These are phyloP conservation scores for Penicillium chermesinum DNA, from an alignment of 495 filamentous ascomycete species.

Conservation along the genomic window DNA sequence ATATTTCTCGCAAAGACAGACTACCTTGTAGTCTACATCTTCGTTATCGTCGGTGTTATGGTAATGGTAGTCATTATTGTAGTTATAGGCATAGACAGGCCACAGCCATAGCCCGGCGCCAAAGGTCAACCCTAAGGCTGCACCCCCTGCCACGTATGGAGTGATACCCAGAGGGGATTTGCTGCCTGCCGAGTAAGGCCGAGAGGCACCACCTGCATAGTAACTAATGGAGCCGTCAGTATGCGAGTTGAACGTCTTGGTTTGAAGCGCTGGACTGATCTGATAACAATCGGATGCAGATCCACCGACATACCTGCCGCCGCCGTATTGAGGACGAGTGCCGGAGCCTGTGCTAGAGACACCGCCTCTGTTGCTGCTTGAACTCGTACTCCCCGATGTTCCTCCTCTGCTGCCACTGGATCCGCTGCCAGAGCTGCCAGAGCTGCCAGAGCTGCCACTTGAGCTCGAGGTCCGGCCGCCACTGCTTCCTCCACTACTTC, in stretches of 20 bases:
- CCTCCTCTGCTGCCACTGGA: slow-evolving; percentile 17
- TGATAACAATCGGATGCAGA: neutral
- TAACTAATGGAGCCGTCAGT: slow-evolving; percentile 62
- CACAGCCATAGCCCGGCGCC: slow-evolving; percentile 58
- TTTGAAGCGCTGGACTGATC: neutral
- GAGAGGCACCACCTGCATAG: slow-evolving; percentile 71
- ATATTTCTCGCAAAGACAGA: slow-evolving; percentile 69
- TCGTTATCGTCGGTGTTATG: slow-evolving; percentile 29
- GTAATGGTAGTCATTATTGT: slow-evolving; percentile 60
- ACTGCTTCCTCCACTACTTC: slow-evolving; percentile 23
- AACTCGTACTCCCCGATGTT: slow-evolving; percentile 20
- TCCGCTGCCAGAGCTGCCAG: slow-evolving; percentile 18
- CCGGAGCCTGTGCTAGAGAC: slow-evolving; percentile 37
- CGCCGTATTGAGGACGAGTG: slow-evolving; percentile 11
- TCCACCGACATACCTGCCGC: slow-evolving; percentile 14
- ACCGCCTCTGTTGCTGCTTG: slow-evolving; percentile 54
- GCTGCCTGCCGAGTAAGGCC: slow-evolving; percentile 62
- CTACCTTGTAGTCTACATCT: slow-evolving; percentile 69
- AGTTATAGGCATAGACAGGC: slow-evolving; percentile 56
- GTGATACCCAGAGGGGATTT: slow-evolving; percentile 53
- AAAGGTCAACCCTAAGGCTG: slow-evolving; percentile 44
- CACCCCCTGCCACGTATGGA: slow-evolving; percentile 53
- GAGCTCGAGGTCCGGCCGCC: slow-evolving; percentile 19
- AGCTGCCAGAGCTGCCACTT: slow-evolving; percentile 18
- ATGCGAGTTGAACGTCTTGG: neutral